Base-by-base conservation (phyloP, 371 early-diverging fungal genomes). In the Blastocladiella emersonii region DNA sequence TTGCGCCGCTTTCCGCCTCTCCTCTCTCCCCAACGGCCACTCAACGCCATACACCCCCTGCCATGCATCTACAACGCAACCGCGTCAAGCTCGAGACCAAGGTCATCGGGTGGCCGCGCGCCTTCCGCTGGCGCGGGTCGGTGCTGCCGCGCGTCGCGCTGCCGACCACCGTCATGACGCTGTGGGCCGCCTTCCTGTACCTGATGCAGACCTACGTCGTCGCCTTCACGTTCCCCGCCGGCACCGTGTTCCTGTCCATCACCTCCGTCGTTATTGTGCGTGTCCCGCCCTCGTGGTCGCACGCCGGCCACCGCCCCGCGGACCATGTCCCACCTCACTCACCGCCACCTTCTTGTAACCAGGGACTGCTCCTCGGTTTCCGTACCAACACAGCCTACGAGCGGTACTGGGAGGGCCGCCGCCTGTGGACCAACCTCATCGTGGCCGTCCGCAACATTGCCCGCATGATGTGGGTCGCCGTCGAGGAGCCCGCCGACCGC, bases 301-400 rank as follows among this genome's bases (percentile, higher is more conserved):
- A n/a, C n/a, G n/a, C n/a, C n/a, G n/a, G n/a, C n/a, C n/a, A n/a
- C n/a, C n/a, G n/a, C n/a, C n/a, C n/a, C n/a, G n/a, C n/a, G n/a
- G n/a, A n/a, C n/a, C n/a, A n/a, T n/a, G n/a, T n/a, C n/a, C n/a
- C n/a, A n/a, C n/a, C n/a, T n/a, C n/a, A n/a, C n/a, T n/a, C n/a
- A n/a, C n/a, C n/a, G n/a, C n/a, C n/a, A n/a, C n/a, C n/a, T n/a
- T n/a, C n/a, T n/a, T n/a, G n/a, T n/a, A n/a, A n/a, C 12, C 74
- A 88, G 6, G 84, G 83, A 72, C 65, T 86, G 63, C 73, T 87
- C 36, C 73, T 88, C 49, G 86, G 84, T 48, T 89, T 89, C 72
- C 77, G 88, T 61, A 88, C 86, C 66, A 87, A 88, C 70, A 84
- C 87, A 2, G 80, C 85, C 4, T 89, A 89, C 69, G 86, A 85